Conservation (phyloP, 495 filamentous ascomycete genomes). For the Xylaria palmicola region DNA sequence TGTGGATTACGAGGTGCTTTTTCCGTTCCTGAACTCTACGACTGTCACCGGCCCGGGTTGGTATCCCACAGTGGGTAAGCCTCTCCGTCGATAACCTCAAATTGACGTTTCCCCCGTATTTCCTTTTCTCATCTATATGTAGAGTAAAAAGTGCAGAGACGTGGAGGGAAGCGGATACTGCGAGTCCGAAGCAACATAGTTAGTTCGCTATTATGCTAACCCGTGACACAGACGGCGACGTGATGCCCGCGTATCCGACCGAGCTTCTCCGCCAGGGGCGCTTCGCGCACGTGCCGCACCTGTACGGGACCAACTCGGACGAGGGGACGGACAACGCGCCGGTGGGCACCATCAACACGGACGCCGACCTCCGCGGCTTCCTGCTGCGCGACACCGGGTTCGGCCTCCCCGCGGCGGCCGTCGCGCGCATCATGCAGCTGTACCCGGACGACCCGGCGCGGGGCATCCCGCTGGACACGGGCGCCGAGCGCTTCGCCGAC, state of each 20-base stretch:
- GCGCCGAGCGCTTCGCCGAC: constrained; percentile 27
- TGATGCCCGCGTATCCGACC: constrained; percentile 40
- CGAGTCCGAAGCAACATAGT: not conserved
- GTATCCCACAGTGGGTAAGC: constrained; percentile 43
- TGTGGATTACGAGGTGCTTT: constrained; percentile 29
- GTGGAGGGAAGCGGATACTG: not conserved
- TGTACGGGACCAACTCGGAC: constrained; percentile 60
- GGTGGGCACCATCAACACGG: constrained; percentile 42
- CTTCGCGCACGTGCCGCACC: constrained; percentile 58
- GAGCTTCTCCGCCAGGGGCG: constrained; percentile 28
- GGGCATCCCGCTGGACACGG: constrained; percentile 33
- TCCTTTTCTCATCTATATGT: not conserved
- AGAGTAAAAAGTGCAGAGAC: not conserved
- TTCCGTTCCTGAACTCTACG: constrained; percentile 25
- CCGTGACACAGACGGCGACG: constrained; percentile 43
- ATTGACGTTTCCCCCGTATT: not conserved
- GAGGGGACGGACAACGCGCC: constrained; percentile 61
- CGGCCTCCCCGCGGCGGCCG: constrained; percentile 25
- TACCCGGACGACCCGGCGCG: constrained; percentile 36
- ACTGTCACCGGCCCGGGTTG: constrained; percentile 27
- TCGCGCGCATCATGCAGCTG: constrained; percentile 37
- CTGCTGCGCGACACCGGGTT: constrained; percentile 27
- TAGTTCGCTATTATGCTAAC: not conserved
- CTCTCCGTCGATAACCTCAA: not conserved
- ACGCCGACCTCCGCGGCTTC: constrained; percentile 35